Base-by-base conservation (phyloP, 2,329 filamentous ascomycete species). In the Arthrobotrys sinensis region DNA sequence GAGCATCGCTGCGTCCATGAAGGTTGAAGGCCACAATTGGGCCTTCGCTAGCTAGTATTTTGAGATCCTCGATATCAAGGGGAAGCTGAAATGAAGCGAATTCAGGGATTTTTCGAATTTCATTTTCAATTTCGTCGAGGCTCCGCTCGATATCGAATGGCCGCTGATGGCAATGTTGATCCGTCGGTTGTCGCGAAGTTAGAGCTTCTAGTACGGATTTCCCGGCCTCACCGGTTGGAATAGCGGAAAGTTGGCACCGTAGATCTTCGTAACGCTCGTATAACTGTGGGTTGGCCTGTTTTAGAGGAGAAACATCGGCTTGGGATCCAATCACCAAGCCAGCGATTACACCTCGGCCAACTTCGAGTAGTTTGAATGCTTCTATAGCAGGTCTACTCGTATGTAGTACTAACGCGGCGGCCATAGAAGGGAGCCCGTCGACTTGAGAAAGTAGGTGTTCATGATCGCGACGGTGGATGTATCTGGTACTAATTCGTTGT, bases 11-110 rank as follows among this genome's bases (percentile, higher is more conserved):
- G 16, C 73, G 16, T 10, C 60, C 32, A 3, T 63, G 67, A n/a
- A 68, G 8, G 48, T 79, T 80, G 36, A 81, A 80, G 28, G 55
- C 53, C 8, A 81, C 77, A 1, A 80, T 16, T 3, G 67, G 55
- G 16, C 67, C 55, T 21, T 64, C 45, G 0, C 11, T n/a, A 50
- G 67, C 67, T 8, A 71, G 28, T 4, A 1, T 16, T 36, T 71
- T 63, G 12, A 71, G 45, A 8, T 64, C 67, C 19, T 71, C 67
- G 6, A 14, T 3, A 3, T 21, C 14, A 10, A 34, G 67, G n/a
- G 67, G 55, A 34, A 71, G 40, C 38, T 71, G 67, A 55, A 71
- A 71, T 4, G 14, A 12, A 1, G 55, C 45, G 21, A 71, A 71
- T n/a, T 21, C 55, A 7, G 67, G 67, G 16, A 71, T 63, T 14